Evolutionary conservation across 2,329 filamentous ascomycete species (phyloP), one percentile per base, ranked within the genome.

Genomic region (Monilinia aucupariae): DNA sequence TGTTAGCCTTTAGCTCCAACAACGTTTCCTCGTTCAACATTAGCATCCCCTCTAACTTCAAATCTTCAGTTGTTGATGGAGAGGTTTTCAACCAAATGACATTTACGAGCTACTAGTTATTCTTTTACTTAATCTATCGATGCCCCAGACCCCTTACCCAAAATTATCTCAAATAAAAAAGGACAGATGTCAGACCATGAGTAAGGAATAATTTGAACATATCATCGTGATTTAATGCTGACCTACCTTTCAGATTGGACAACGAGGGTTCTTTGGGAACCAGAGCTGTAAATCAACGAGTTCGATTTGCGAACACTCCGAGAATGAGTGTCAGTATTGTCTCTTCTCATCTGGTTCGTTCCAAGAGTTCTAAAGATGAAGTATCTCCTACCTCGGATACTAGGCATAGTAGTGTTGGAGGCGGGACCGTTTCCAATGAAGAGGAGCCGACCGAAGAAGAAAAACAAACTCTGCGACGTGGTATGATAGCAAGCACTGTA

Each of bases 361-460:
- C 43, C 4, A 30, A 58, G 54, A 58, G 54, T 25, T 13, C 9
- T 13, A 58, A 58, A 47, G 32, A 58, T 45, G 13, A 45, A 47
- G 30, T 47, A 34, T 47, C 30, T 34, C 54, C n/a, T 5, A 58
- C 54, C 1, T 9, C 41, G 34, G 27, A 58, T 25, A 7, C 27
- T 15, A 58, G 41, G 22, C 27, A 47, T 20, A 48, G n/a, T 25
- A 58, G 54, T 37, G 22, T 58, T 20, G 27, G 30, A 13, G 30
- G n/a, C 1, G n/a, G 17, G 9, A 48, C 13, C 30, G 22, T 47
- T 34, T 2, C 17, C 4, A 15, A 34, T 37, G 54, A 58, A 47
- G 41, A 37, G 30, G 54, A 47, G 27, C 54, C 54, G 9, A 58
- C 54, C 10, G 54, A 47, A 7, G 54, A 58, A 17, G 41, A 58